A percentile compares a stretch with the other conserved stretches of the same genome.
Evolutionary conservation across 2,329 filamentous ascomycete genomes (phyloP).

Genomic region (Talaromyces sp.): DNA sequence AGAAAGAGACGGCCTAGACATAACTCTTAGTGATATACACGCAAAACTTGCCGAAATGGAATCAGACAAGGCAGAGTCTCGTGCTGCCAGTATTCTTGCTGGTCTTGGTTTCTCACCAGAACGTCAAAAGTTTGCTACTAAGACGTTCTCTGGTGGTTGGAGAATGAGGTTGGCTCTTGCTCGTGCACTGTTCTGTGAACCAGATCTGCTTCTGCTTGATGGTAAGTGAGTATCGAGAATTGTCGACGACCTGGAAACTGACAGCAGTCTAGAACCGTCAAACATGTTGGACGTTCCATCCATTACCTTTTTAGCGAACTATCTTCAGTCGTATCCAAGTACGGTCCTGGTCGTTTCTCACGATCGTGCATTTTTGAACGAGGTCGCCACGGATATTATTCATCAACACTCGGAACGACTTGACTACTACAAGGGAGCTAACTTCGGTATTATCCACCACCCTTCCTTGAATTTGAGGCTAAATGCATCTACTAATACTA

Average conservation of each 20-base stretch:
- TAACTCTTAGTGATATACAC: conserved; percentile 87
- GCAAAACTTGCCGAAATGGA: conserved; percentile 95
- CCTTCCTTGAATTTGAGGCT: background rate
- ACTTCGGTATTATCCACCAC: conserved; percentile 59
- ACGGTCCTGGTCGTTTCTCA: conserved; percentile 95
- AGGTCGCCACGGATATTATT: conserved; percentile 98
- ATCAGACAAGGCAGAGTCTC: conserved; percentile 93
- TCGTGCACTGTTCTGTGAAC: conserved; percentile 94
- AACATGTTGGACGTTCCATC: conserved; percentile 99
- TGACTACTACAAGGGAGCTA: conserved; percentile 97
- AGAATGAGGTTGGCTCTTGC: conserved; percentile 95
- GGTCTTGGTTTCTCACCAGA: conserved; percentile 95
- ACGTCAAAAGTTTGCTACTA: conserved; percentile 86
- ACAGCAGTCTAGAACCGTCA: conserved; percentile 68
- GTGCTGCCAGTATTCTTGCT: conserved; percentile 91
- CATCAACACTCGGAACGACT: conserved; percentile 96
- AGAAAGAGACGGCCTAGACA: conserved; percentile 85
- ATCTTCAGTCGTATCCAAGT: conserved; percentile 89
- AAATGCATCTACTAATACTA: conserved; percentile 12
- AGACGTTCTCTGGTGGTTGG: conserved; percentile 99
- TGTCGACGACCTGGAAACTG: conserved; percentile 11
- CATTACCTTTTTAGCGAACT: conserved; percentile 95
- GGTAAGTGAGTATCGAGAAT: conserved; percentile 31
- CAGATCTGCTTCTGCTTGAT: conserved; percentile 90
- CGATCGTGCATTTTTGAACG: conserved; percentile 98